Conservation (phyloP, 106 monocot species). For the Dendrobium officinale region DNA sequence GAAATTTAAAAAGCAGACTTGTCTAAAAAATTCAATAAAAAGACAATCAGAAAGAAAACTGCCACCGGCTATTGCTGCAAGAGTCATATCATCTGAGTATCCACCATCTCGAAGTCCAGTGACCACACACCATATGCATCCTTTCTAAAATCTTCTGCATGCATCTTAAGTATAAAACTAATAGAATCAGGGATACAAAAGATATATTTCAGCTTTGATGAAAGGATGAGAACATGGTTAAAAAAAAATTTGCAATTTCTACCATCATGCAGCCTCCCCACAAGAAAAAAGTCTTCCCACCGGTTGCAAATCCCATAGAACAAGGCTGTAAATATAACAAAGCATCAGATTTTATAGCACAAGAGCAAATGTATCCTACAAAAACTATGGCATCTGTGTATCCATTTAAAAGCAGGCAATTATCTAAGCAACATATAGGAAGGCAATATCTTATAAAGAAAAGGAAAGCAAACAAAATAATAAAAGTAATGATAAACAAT, state of each 20-base stretch:
- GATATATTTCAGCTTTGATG: background rate
- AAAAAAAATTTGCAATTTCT: conserved; percentile 13
- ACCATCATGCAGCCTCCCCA: conserved; percentile 99
- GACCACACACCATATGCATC: conserved; percentile 73
- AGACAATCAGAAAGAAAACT: background rate
- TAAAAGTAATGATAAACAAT: background rate
- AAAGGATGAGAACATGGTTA: background rate
- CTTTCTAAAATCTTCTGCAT: conserved; percentile 92
- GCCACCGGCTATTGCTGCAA: conserved; percentile 94
- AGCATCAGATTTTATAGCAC: conserved; percentile 2
- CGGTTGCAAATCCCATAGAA: conserved; percentile 99
- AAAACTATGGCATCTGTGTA: background rate
- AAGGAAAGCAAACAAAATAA: background rate
- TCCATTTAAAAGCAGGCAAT: background rate
- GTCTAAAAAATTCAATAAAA: background rate
- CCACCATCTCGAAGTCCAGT: conserved; percentile 91
- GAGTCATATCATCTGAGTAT: conserved; percentile 99
- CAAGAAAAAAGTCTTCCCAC: conserved; percentile 93
- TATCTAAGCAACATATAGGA: background rate
- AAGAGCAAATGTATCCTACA: background rate
- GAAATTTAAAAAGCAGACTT: background rate
- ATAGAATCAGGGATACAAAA: conserved; percentile 9
- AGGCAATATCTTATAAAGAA: background rate
- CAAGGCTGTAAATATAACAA: conserved; percentile 69
- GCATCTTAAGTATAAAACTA: conserved; percentile 62